phyloP scores from a whole-genome alignment of 179 eudicot genomes.

The Beta lomatogona region DNA sequence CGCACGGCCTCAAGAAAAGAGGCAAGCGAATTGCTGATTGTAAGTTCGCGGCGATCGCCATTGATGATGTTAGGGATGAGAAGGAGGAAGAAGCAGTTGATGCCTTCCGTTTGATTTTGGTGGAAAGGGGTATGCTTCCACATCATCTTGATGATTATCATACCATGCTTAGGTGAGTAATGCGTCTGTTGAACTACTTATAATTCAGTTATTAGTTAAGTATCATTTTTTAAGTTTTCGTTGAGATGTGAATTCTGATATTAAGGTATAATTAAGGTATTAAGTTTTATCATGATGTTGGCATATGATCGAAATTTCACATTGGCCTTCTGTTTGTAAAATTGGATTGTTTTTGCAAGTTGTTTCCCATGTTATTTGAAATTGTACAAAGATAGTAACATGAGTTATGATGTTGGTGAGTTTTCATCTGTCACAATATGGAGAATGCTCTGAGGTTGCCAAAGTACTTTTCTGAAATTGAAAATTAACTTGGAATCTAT shows the following conservation, averaged over 20 bases:
- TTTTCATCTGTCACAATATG: not conserved
- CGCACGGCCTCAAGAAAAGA: slow-evolving; percentile 61
- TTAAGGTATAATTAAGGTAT: not conserved
- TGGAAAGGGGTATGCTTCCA: slow-evolving; percentile 73
- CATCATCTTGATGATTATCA: slow-evolving; percentile 86
- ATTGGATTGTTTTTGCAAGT: not conserved
- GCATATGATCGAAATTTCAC: not conserved
- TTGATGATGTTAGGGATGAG: slow-evolving; percentile 74
- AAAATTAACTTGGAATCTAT: not conserved
- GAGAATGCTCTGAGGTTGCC: not conserved
- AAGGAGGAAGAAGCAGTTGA: slow-evolving; percentile 80
- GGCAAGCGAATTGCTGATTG: slow-evolving; percentile 67
- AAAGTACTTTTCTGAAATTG: not conserved
- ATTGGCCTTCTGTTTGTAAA: not conserved
- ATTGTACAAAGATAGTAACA: not conserved
- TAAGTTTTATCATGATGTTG: not conserved
- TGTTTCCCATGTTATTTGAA: not conserved
- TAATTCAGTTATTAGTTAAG: not conserved
- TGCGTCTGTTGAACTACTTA: not conserved
- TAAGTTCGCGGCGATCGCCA: slow-evolving; percentile 62
- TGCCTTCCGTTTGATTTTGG: slow-evolving; percentile 62
- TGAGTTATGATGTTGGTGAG: not conserved
- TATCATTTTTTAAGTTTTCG: not conserved
- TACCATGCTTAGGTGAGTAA: slow-evolving; percentile 61
- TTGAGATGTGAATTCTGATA: not conserved